phyloP scores from a whole-genome alignment of 2,329 filamentous ascomycete genomes.

The Scleromitrula shiraiana region DNA sequence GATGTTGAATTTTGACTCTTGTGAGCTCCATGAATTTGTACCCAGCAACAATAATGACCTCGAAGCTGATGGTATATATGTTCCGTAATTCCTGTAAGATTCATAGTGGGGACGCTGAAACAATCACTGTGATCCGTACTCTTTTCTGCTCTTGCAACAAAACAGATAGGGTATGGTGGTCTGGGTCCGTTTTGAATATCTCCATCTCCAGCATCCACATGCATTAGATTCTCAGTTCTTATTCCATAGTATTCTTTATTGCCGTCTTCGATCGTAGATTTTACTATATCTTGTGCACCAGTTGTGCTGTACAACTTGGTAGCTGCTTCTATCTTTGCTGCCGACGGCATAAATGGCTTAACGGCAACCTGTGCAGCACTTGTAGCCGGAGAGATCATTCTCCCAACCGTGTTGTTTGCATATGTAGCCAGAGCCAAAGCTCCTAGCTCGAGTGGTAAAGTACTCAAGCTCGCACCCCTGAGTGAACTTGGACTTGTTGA shows the following conservation, averaged over 20 bases:
- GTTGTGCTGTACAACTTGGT: slow-evolving; percentile 29
- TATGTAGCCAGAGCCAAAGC: slow-evolving; percentile 43
- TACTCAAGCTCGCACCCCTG: slow-evolving; percentile 55
- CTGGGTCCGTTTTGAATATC: slow-evolving; percentile 42
- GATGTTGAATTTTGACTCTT: slow-evolving; percentile 12
- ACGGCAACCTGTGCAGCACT: slow-evolving; percentile 37
- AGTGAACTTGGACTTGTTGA: slow-evolving; percentile 53
- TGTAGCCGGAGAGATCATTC: slow-evolving; percentile 36
- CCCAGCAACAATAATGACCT: slow-evolving; percentile 60
- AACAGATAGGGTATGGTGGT: slow-evolving; percentile 45
- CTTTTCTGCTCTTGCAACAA: slow-evolving; percentile 41
- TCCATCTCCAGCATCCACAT: slow-evolving; percentile 30
- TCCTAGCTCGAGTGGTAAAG: slow-evolving; percentile 58
- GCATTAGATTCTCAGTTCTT: slow-evolving; percentile 31
- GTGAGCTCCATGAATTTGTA: slow-evolving; percentile 30
- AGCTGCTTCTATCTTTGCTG: slow-evolving; percentile 27
- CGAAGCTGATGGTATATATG: slow-evolving; percentile 45
- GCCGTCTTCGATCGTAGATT: slow-evolving; percentile 27
- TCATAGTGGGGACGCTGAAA: slow-evolving; percentile 46
- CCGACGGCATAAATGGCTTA: slow-evolving; percentile 27
- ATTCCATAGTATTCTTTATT: slow-evolving; percentile 33
- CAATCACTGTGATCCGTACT: slow-evolving; percentile 28
- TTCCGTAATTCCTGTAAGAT: slow-evolving; percentile 43
- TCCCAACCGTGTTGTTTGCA: slow-evolving; percentile 35
- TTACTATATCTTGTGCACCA: slow-evolving; percentile 18